Percentiles rank a stretch among this genome's conserved stretches.
These are phyloP conservation scores for Yarrowia sp. DNA, from an alignment of 805 yeast genomes.

Conservation along the genomic window DNA sequence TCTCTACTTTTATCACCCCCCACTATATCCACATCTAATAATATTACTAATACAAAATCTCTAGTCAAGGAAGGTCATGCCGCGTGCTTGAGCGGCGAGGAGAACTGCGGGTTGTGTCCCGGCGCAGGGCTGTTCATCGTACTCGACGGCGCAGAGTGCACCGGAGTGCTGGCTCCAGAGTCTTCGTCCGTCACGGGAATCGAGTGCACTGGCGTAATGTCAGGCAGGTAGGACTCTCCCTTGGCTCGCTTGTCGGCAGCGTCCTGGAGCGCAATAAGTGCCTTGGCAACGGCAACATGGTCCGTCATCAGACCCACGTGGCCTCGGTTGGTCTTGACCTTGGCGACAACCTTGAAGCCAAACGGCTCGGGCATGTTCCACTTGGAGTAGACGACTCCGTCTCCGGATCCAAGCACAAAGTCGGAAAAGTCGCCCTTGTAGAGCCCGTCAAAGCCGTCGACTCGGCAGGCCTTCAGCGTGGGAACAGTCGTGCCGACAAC, in stretches of 20 bases:
- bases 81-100: not conserved
- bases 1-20: too few species aligned
- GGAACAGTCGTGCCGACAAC: constrained; percentile 83
- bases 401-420: constrained; percentile 85
- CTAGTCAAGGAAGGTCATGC: not conserved
- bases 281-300: constrained; percentile 65
- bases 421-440: constrained; percentile 69
- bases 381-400: constrained; percentile 83
- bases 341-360: constrained; percentile 71
- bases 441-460: constrained; percentile 59
- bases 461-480: constrained; percentile 77
- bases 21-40: too few species aligned
- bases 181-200: constrained; percentile 8
- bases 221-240: not conserved
- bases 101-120: not conserved
- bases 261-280: constrained; percentile 59
- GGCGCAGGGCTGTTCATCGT: not conserved
- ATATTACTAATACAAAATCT: too few species aligned
- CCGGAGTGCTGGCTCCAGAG: not conserved
- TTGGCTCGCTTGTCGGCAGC: constrained; percentile 45
- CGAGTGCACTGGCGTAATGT: constrained; percentile 6
- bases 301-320: constrained; percentile 82
- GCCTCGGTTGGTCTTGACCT: constrained; percentile 61
- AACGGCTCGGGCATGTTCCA: constrained; percentile 76
- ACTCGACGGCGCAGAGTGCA: not conserved